Evolutionary conservation across 1,284 basidiomycete species (phyloP).

Genomic region (Fomitiporia mediterranea): DNA sequence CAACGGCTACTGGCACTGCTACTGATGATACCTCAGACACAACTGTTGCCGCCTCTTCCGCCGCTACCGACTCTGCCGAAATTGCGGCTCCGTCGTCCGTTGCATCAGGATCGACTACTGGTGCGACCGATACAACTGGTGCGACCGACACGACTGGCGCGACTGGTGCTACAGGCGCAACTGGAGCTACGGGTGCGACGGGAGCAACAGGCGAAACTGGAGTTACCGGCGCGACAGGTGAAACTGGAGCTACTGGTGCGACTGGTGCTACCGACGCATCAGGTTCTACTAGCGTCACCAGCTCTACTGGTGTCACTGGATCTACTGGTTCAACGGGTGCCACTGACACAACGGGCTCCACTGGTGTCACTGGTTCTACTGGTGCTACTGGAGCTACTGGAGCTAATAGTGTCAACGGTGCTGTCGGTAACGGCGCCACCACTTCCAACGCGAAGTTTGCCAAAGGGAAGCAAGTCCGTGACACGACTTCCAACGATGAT

Average conservation of each 20-base stretch:
- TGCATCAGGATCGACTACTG: not conserved
- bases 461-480: not conserved
- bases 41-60: not conserved
- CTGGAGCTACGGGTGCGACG: not conserved
- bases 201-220: not conserved
- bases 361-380: not conserved
- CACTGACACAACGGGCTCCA: not conserved
- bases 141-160: not conserved
- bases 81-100: not conserved
- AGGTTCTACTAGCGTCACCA: not conserved
- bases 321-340: not conserved
- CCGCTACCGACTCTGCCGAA: constrained; percentile 1
- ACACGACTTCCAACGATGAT: not conserved
- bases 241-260: not conserved
- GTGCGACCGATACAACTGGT: not conserved
- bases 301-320: not conserved
- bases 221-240: not conserved
- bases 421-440: not conserved
- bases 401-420: not conserved
- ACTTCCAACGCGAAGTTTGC: not conserved
- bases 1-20: not conserved
- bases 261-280: not conserved
- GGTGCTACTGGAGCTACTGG: not conserved
- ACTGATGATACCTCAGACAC: no score
- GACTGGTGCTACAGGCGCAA: not conserved